Base-by-base conservation (phyloP, 192 early-diverging fungal genomes). In the Backusella mclennaniae region DNA sequence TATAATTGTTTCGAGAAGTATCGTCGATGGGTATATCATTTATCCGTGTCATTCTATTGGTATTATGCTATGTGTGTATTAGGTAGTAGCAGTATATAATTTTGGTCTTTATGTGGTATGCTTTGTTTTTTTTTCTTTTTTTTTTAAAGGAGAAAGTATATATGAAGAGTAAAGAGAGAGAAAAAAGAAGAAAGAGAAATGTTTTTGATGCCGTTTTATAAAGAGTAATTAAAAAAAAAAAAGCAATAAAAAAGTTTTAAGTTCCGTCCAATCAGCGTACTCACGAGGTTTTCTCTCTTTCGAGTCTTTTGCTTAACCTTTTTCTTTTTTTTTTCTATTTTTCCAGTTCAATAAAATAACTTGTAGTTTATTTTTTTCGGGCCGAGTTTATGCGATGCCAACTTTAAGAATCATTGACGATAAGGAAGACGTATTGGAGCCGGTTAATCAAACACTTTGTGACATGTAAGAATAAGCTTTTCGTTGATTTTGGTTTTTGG, bases 361-460 rank as follows among this genome's bases (percentile, higher is more conserved):
- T 36, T 68, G 19, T 36, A 2, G 38, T 39, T 12, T 38, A 38
- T 39, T 39, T 39, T 38, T 26, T 63, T 63, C 67, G 67, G 67
- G 17, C 67, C 67, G 67, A 68, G 35, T 68, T 68, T 68, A 68
- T 68, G 67, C 67, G 67, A 68, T 68, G 67, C 67, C 67, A 35
- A 36, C 17, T 19, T 68, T 68, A 68, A 68, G 67, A 68, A 33
- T 68, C 17, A 68, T 68, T 35, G 33, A 38, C 14, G 69, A 71
- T 14, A 42, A 44, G 1, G 33, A 71, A 42, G 29, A 33, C 8
- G 49, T 29, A 35, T 38, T 38, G 31, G 67, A 68, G 31, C 42
- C 71, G 33, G 26, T 53, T 2, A 53, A 46, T 35, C 71, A 73
- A 31, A 53, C 71, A 26, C 44, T 73, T 17, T 73, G 71, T 52